These are phyloP conservation scores for Dissoconium aciculare DNA, from an alignment of 2,329 filamentous ascomycete species.

Conservation along the genomic window DNA sequence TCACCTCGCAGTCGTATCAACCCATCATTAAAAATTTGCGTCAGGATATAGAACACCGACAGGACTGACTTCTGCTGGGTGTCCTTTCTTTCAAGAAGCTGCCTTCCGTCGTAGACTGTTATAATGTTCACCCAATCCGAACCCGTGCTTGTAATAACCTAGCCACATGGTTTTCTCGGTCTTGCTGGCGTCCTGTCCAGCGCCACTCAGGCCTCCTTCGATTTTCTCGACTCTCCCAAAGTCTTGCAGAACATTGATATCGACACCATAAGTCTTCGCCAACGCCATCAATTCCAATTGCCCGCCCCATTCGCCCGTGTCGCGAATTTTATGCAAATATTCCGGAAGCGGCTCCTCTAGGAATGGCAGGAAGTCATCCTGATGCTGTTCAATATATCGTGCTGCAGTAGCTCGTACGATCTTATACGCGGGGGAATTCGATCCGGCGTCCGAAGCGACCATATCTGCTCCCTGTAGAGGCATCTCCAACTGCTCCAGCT, in stretches of 20 bases:
- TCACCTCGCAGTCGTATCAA: too few species aligned
- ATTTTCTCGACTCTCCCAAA: constrained; percentile 70
- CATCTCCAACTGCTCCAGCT: constrained; percentile 42
- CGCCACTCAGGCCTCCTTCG: constrained; percentile 33
- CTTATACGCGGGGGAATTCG: constrained; percentile 40
- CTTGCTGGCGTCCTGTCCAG: constrained; percentile 28
- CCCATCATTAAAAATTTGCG: too few species aligned
- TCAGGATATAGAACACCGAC: too few species aligned
- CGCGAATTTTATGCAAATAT: constrained; percentile 62
- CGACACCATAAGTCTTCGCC: constrained; percentile 61
- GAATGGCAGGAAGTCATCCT: constrained; percentile 74
- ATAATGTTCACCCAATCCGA: constrained; percentile 92
- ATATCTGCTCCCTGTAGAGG: too few species aligned
- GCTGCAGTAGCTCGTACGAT: constrained; percentile 57
- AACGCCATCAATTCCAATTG: constrained; percentile 80
- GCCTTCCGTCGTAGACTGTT: constrained; percentile 78
- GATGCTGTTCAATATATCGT: constrained; percentile 57
- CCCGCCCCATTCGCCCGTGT: constrained; percentile 92
- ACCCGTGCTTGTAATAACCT: constrained; percentile 88
- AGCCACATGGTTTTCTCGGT: constrained; percentile 59
- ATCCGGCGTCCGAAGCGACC: too few species aligned
- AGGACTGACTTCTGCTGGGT: too few species aligned
- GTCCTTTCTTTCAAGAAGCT: too few species aligned
- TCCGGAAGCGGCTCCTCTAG: constrained; percentile 62
- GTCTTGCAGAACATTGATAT: constrained; percentile 70